phyloP scores from a whole-genome alignment of 2,329 filamentous ascomycete species.

The Aureobasidium sp. region DNA sequence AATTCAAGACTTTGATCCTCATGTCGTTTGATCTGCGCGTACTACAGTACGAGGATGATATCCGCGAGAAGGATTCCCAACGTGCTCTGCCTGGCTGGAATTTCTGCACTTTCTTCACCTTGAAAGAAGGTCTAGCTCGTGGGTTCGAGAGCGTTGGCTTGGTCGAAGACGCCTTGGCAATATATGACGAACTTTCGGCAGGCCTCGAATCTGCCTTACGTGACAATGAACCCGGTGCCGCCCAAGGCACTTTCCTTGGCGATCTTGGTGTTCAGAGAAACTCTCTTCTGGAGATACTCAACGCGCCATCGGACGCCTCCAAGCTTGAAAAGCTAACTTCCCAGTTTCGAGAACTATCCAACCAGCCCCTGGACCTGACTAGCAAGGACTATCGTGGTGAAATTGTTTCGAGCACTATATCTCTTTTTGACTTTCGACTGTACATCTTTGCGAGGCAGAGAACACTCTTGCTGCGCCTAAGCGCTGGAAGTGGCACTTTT shows the following conservation, averaged over 20 bases:
- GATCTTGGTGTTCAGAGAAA: slow-evolving; percentile 10
- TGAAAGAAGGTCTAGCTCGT: slow-evolving; percentile 88
- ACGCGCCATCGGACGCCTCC: background rate
- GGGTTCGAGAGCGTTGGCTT: slow-evolving; percentile 95
- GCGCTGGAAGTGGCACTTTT: slow-evolving; percentile 28
- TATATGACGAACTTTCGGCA: slow-evolving; percentile 88
- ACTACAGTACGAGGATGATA: slow-evolving; percentile 92
- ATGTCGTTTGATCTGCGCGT: slow-evolving; percentile 86
- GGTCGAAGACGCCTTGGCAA: slow-evolving; percentile 88
- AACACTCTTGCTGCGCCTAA: slow-evolving; percentile 70
- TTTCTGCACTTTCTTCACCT: slow-evolving; percentile 97
- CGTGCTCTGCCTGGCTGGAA: slow-evolving; percentile 91
- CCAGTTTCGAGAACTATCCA: slow-evolving; percentile 20
- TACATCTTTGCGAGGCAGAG: slow-evolving; percentile 92
- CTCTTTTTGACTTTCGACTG: slow-evolving; percentile 87
- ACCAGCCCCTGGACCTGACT: slow-evolving; percentile 32
- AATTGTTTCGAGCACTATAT: slow-evolving; percentile 91
- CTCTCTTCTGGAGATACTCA: slow-evolving; percentile 11
- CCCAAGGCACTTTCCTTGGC: slow-evolving; percentile 15
- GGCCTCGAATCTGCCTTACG: slow-evolving; percentile 77
- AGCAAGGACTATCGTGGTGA: slow-evolving; percentile 81
- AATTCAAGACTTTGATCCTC: slow-evolving; percentile 81
- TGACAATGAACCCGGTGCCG: slow-evolving; percentile 57
- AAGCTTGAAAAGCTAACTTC: slow-evolving; percentile 4
- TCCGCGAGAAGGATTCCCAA: slow-evolving; percentile 87